These are phyloP conservation scores for Coemansia linderi DNA, from an alignment of 371 early-diverging fungal species.

Conservation along the genomic window DNA sequence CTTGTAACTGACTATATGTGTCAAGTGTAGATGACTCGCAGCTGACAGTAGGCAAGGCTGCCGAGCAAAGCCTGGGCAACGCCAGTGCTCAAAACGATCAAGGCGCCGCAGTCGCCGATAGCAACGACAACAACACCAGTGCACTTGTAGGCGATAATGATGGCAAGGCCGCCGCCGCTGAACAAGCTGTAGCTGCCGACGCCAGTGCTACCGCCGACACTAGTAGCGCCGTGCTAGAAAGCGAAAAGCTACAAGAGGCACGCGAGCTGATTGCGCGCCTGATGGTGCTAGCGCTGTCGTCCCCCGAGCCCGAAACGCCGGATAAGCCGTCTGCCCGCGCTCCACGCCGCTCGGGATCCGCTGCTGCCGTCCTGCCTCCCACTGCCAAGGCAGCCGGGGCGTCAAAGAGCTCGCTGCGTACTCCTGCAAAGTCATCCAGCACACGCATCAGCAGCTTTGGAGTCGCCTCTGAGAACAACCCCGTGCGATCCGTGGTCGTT, in stretches of 20 bases:
- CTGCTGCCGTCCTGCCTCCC: conserved; percentile 2
- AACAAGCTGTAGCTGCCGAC: background rate
- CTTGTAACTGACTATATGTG: background rate
- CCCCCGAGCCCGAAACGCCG: conserved; percentile 24
- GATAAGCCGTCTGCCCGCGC: conserved; percentile 31
- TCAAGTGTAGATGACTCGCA: conserved; percentile 33
- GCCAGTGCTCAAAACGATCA: background rate
- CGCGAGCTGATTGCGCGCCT: conserved; percentile 48
- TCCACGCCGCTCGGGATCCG: conserved; percentile 30
- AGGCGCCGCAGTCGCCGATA: background rate
- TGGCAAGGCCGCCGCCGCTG: background rate
- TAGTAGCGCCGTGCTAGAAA: background rate
- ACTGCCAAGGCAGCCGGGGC: background rate
- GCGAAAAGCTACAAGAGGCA: conserved; percentile 35
- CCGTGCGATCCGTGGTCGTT: conserved; percentile 35
- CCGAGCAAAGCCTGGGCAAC: background rate
- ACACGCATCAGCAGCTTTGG: conserved; percentile 51
- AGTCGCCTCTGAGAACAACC: conserved; percentile 42
- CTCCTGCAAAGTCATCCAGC: conserved; percentile 29
- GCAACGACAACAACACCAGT: background rate
- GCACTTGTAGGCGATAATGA: background rate
- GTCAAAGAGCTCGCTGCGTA: conserved; percentile 27
- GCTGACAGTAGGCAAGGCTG: conserved; percentile 25
- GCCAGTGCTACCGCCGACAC: background rate
- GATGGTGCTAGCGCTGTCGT: conserved; percentile 48